phyloP scores from a whole-genome alignment of 257 asterid genomes.

The Solanum tarapatanum region DNA sequence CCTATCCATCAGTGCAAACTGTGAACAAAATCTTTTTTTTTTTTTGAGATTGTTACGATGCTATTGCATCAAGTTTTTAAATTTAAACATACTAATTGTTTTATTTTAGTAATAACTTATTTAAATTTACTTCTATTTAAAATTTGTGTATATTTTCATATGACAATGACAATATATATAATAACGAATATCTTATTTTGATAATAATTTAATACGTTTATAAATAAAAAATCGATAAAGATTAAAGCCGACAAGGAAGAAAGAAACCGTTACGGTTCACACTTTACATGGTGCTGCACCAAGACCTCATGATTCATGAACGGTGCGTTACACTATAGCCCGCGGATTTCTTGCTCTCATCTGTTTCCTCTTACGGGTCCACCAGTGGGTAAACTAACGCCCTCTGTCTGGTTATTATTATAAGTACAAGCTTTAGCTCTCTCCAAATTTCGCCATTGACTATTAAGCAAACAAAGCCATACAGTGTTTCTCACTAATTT shows the following conservation, averaged over 20 bases:
- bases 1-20: too few relatives aligned
- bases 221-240: background rate
- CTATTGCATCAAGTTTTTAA: too few relatives aligned
- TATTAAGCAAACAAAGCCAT: background rate
- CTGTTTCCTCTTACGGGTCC: background rate
- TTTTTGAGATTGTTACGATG: background rate
- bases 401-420: background rate
- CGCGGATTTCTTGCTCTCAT: background rate
- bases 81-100: too few relatives aligned
- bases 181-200: too few relatives aligned
- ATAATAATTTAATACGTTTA: too few relatives aligned
- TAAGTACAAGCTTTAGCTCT: background rate
- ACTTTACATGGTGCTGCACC: background rate
- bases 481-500: background rate
- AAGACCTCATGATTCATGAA: background rate
- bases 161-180: too few relatives aligned
- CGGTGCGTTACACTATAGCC: background rate
- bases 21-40: too few relatives aligned
- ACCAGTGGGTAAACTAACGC: background rate
- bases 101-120: too few relatives aligned
- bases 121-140: too few relatives aligned
- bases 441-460: background rate
- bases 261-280: background rate
- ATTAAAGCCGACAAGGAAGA: background rate
- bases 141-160: too few relatives aligned